Base-by-base conservation (phyloP, 495 filamentous ascomycete genomes). In the Penicillium robsamsonii region DNA sequence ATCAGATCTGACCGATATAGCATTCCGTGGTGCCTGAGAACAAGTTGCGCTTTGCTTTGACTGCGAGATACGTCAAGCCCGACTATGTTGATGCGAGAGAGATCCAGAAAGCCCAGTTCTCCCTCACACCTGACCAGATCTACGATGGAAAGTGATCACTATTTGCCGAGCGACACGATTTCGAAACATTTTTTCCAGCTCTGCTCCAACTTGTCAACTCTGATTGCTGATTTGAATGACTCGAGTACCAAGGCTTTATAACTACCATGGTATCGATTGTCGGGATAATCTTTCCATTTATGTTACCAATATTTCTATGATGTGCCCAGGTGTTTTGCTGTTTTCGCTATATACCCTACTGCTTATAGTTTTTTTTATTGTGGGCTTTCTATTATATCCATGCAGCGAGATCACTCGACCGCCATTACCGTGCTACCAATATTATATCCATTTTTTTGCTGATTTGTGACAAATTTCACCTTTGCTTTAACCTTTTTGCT, bases 11-110 rank as follows among this genome's bases (percentile, higher is more conserved):
- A 59, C 25, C 15, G 1, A 45, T 47, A 30, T 59, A 90, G 87
- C 89, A 92, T 62, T 64, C 71, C 0, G 86, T 92, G 7, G 64
- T 65, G 0, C 82, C 85, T 0, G 46, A 67, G 1, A 83, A 83
- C 0, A 78, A 73, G 18, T 70, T 90, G 7, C 81, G 89, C 0
- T 92, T 87, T 68, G 88, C 87, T 0, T 60, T 91, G 33, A 77
- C 75, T 0, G 65, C 75, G 9, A 63, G 75, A 20, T 64, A 72
- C 45, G 65, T 77, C 53, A 66, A 70, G 48, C 57, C 64, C 2
- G 67, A 70, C 4, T 25, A 62, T 10, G 30, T 75, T 1, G 38
- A 56, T 10, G 10, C 44, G 17, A 11, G 38, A 2, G 68, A 74
- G 5, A 42, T 31, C 30, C 5, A 47, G 10, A 75, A 75, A 38